These are phyloP conservation scores for Neocallimastix lanati DNA, from an alignment of 192 early-diverging fungal genomes.

Conservation along the genomic window DNA sequence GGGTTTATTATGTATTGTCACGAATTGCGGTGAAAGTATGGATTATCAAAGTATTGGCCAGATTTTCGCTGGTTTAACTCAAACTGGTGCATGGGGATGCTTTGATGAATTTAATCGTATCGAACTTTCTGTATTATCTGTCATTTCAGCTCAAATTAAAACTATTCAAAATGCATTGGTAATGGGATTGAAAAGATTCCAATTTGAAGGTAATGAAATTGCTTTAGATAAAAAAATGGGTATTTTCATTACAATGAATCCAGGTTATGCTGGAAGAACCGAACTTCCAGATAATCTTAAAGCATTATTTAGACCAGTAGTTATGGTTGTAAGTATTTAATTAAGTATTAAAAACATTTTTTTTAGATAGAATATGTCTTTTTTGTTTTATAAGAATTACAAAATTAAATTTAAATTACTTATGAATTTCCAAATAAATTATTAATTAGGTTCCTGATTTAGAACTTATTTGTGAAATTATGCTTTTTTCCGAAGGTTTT, in stretches of 20 bases:
- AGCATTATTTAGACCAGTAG: not conserved
- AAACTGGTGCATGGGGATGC: not conserved
- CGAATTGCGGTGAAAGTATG: not conserved
- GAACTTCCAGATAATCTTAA: not conserved
- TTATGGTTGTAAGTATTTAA: not conserved
- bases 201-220: not conserved
- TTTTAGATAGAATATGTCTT: too few species aligned
- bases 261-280: not conserved
- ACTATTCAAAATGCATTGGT: not conserved
- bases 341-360: too few species aligned
- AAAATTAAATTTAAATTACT: too few species aligned
- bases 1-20: not conserved
- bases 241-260: not conserved
- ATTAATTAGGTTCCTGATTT: not conserved
- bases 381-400: too few species aligned
- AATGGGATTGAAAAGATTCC: not conserved
- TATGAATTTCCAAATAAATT: too few species aligned
- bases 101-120: not conserved
- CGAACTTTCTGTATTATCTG: not conserved
- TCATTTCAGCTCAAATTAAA: not conserved
- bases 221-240: not conserved
- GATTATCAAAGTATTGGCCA: not conserved
- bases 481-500: slow-evolving; percentile 55
- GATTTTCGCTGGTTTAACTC: not conserved
- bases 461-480: slow-evolving; percentile 32